phyloP scores from a whole-genome alignment of 2,329 filamentous ascomycete species.

The Nectriaceae sp. region DNA sequence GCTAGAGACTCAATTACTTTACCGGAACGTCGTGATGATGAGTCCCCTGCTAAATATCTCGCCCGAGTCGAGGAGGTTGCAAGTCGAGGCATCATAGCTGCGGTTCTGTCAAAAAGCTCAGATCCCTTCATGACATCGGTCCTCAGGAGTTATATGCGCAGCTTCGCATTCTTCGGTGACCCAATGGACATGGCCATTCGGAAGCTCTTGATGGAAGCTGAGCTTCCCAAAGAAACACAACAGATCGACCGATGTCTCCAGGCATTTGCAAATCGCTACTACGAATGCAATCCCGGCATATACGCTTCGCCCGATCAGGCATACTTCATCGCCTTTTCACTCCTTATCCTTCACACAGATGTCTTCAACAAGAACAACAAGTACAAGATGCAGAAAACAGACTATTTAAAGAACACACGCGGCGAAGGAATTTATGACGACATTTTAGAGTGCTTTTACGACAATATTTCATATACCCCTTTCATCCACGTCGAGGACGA shows the following conservation, averaged over 20 bases:
- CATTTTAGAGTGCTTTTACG: conserved; percentile 93
- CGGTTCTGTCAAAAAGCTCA: conserved; percentile 79
- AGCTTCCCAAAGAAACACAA: conserved; percentile 94
- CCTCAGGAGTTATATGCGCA: conserved; percentile 90
- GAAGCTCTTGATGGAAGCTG: conserved; percentile 94
- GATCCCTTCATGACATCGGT: conserved; percentile 84
- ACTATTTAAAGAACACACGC: conserved; percentile 93
- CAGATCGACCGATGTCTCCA: conserved; percentile 95
- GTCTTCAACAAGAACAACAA: conserved; percentile 99
- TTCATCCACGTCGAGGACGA: conserved; percentile 98
- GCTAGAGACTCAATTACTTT: conserved; percentile 70
- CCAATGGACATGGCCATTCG: conserved; percentile 97
- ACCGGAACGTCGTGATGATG: conserved; percentile 80
- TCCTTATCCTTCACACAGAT: conserved; percentile 94
- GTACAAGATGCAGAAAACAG: conserved; percentile 94
- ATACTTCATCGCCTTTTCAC: conserved; percentile 97
- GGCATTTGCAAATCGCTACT: conserved; percentile 93
- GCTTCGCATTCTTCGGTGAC: conserved; percentile 93
- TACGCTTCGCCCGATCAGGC: conserved; percentile 89
- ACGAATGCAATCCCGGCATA: conserved; percentile 97
- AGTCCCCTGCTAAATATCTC: conserved; percentile 88
- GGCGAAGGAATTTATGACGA: conserved; percentile 93
- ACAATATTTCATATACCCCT: conserved; percentile 97
- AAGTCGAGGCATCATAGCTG: conserved; percentile 80
- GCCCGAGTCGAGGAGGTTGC: conserved; percentile 79